A percentile compares a stretch with the other conserved stretches of the same genome.
phyloP scores from a whole-genome alignment of 495 filamentous ascomycete genomes.

The Penicillium cataractarum region DNA sequence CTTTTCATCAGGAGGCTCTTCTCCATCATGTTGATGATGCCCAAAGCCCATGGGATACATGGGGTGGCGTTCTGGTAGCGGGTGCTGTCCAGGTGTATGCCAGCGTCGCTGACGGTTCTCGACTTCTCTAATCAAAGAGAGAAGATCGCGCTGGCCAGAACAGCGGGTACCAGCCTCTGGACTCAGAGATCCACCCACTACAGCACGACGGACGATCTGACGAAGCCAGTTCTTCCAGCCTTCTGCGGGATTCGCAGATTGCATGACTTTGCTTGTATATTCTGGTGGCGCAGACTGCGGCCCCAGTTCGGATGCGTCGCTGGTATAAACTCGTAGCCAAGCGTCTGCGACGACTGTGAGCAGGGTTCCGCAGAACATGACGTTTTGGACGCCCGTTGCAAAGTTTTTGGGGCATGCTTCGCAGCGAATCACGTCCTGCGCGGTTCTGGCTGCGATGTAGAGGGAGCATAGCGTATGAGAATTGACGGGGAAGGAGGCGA shows the following conservation, averaged over 20 bases:
- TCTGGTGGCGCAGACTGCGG: slow-evolving; percentile 39
- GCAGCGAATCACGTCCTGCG: slow-evolving; percentile 63
- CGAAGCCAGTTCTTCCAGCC: slow-evolving; percentile 46
- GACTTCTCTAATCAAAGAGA: slow-evolving; percentile 44
- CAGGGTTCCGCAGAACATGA: slow-evolving; percentile 68
- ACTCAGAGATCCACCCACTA: slow-evolving; percentile 39
- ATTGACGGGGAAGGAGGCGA: slow-evolving; percentile 47
- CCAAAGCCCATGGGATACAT: background rate
- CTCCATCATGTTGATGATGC: background rate
- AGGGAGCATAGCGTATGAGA: slow-evolving; percentile 56
- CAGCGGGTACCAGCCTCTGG: slow-evolving; percentile 26
- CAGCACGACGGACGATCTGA: slow-evolving; percentile 41
- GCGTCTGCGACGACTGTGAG: slow-evolving; percentile 64
- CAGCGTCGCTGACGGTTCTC: slow-evolving; percentile 47
- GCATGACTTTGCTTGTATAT: slow-evolving; percentile 31
- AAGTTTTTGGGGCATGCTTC: slow-evolving; percentile 55
- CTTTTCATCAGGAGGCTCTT: slow-evolving; percentile 29
- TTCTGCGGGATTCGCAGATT: slow-evolving; percentile 32
- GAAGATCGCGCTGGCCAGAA: slow-evolving; percentile 33
- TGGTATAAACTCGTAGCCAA: slow-evolving; percentile 49
- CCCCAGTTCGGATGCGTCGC: slow-evolving; percentile 41
- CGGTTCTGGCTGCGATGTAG: slow-evolving; percentile 58
- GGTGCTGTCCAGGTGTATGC: slow-evolving; percentile 40
- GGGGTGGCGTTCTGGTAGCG: slow-evolving; percentile 15
- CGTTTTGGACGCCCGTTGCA: slow-evolving; percentile 57